A percentile compares a stretch with the other conserved stretches of the same genome.
Evolutionary conservation across 1,284 basidiomycete species (phyloP).

Genomic region (Rhizoctonia solani): DNA sequence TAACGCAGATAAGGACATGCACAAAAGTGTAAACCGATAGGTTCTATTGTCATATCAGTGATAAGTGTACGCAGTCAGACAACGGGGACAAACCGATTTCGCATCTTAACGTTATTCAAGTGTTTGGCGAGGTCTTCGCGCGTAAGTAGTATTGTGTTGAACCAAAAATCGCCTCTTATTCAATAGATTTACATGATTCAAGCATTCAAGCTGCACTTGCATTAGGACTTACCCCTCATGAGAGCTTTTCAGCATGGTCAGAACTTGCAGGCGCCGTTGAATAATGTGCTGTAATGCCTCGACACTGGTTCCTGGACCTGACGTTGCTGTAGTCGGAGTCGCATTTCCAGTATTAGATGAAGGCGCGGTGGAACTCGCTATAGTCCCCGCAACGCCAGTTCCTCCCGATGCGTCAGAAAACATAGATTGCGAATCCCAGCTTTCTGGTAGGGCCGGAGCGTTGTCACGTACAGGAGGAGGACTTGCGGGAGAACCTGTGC

Average conservation of each 20-base stretch:
- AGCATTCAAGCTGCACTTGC: neutral
- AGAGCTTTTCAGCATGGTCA: constrained; percentile 80
- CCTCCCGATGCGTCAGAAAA: constrained; percentile 54
- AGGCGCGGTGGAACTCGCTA: constrained; percentile 7
- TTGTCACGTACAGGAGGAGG: constrained; percentile 40
- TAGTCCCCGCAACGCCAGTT: constrained; percentile 41
- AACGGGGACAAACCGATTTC: constrained; percentile 63
- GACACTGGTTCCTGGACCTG: constrained; percentile 33
- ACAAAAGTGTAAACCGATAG: constrained; percentile 75
- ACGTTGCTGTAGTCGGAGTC: constrained; percentile 1
- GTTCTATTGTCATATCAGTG: constrained; percentile 54
- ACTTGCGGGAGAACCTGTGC: constrained; percentile 12
- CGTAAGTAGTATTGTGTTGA: constrained; percentile 81
- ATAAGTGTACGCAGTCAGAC: neutral
- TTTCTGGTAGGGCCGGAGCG: constrained; percentile 54
- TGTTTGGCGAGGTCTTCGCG: constrained; percentile 69
- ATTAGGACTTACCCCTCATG: constrained; percentile 71
- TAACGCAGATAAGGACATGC: constrained; percentile 78
- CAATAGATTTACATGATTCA: neutral
- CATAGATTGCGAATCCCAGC: constrained; percentile 70
- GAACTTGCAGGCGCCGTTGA: constrained; percentile 79
- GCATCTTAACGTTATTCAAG: constrained; percentile 75
- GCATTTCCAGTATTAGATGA: neutral
- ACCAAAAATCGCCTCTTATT: constrained; percentile 59
- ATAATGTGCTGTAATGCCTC: constrained; percentile 56